Percentiles rank a stretch among this genome's conserved stretches.
These are phyloP conservation scores for Parachaetomium inaequale DNA, from an alignment of 495 filamentous ascomycete species.

Conservation along the genomic window DNA sequence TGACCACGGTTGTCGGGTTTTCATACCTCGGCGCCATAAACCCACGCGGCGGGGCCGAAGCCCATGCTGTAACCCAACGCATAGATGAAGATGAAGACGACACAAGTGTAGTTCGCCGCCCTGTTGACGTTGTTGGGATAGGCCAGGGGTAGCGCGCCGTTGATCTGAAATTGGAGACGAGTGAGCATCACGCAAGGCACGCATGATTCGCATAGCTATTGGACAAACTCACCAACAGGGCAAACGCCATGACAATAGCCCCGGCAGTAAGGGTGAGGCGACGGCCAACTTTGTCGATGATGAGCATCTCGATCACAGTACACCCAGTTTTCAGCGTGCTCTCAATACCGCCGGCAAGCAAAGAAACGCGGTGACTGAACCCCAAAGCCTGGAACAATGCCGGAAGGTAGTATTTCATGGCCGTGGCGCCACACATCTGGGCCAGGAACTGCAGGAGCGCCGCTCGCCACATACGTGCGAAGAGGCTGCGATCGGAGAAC, in stretches of 20 bases:
- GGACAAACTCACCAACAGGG: constrained; percentile 40
- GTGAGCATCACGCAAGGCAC: background rate
- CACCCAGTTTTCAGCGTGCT: constrained; percentile 51
- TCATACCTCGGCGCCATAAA: constrained; percentile 54
- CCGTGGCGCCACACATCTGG: constrained; percentile 52
- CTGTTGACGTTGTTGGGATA: constrained; percentile 51
- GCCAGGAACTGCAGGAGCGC: constrained; percentile 52
- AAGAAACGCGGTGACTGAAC: constrained; percentile 39
- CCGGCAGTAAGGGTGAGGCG: constrained; percentile 43
- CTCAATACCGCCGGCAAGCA: constrained; percentile 51
- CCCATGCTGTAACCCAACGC: constrained; percentile 55
- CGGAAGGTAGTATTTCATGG: constrained; percentile 56
- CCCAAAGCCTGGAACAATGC: constrained; percentile 47
- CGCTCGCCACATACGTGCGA: constrained; percentile 45
- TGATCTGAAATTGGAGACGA: constrained; percentile 39
- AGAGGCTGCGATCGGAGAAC: constrained; percentile 39
- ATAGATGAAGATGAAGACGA: constrained; percentile 57
- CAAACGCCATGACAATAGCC: constrained; percentile 44
- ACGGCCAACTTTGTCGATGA: constrained; percentile 49
- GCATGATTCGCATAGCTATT: background rate
- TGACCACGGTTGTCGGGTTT: background rate
- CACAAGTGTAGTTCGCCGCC: constrained; percentile 48
- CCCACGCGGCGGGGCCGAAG: constrained; percentile 56
- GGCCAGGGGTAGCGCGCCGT: constrained; percentile 47
- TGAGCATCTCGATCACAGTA: constrained; percentile 47